Percentiles rank a stretch among this genome's conserved stretches.
These are phyloP conservation scores for Sarocladium strictum DNA, from an alignment of 2,329 filamentous ascomycete species.

Conservation along the genomic window DNA sequence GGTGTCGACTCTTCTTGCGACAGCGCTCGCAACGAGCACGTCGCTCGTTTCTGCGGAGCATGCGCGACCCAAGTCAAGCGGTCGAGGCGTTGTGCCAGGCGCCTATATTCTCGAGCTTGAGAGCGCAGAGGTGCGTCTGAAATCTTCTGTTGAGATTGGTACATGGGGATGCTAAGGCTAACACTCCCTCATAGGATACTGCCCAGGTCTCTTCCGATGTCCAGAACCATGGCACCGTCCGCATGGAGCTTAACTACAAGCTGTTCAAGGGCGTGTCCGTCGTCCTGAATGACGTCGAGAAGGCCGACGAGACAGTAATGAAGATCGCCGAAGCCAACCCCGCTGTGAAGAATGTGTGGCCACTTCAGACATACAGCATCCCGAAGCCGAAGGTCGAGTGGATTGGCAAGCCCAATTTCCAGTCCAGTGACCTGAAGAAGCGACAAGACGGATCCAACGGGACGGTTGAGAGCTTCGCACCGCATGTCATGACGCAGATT, in stretches of 20 bases:
- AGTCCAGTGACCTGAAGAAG: conserved; percentile 14
- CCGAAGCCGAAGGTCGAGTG: conserved; percentile 40
- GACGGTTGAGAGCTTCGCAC: conserved; percentile 34
- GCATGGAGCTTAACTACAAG: conserved; percentile 42
- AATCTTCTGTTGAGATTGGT: neutral
- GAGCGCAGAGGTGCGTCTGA: conserved; percentile 35
- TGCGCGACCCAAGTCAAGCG: neutral
- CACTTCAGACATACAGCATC: conserved; percentile 37
- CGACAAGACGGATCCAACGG: conserved; percentile 15
- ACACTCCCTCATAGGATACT: conserved; percentile 27
- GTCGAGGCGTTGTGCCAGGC: conserved; percentile 12
- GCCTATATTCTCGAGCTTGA: conserved; percentile 29
- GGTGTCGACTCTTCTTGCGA: conserved; percentile 12
- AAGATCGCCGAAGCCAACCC: conserved; percentile 33
- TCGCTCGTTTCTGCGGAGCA: conserved; percentile 11
- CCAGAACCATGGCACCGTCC: conserved; percentile 33
- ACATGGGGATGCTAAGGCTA: neutral
- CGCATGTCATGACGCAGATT: conserved; percentile 52
- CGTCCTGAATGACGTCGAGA: conserved; percentile 41
- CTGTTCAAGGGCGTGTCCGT: conserved; percentile 51
- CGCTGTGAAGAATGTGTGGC: conserved; percentile 43
- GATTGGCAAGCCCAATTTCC: conserved; percentile 26
- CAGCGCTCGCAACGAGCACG: conserved; percentile 14
- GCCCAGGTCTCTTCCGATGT: conserved; percentile 32
- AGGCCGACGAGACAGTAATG: conserved; percentile 34